These are phyloP conservation scores for Chenopodium formosanum DNA, from an alignment of 148 eudicot genomes.

Conservation along the genomic window DNA sequence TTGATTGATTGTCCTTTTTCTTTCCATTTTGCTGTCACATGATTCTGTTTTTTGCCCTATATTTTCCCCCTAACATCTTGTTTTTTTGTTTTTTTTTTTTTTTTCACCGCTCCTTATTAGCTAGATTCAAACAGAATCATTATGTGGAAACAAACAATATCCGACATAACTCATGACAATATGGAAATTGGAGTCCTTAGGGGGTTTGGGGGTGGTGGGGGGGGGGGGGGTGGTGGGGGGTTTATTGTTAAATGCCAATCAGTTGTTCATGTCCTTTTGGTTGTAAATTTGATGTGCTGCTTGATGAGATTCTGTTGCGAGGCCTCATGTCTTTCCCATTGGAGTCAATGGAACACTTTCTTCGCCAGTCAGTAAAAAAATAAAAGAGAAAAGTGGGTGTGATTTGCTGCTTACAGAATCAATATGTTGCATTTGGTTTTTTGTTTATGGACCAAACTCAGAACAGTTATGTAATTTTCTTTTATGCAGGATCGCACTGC, in stretches of 20 bases:
- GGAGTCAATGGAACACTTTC: constrained; percentile 5
- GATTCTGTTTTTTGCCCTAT: background rate
- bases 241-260: background rate
- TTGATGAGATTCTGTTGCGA: background rate
- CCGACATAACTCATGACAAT: no score
- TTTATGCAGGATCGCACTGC: constrained; percentile 83
- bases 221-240: background rate
- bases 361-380: background rate
- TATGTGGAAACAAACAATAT: no score
- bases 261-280: background rate
- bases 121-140: background rate
- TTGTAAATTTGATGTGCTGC: background rate
- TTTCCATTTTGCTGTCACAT: background rate
- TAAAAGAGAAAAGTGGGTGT: background rate
- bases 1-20: background rate
- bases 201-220: no score
- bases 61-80: no score
- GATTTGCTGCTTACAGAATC: background rate
- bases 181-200: no score
- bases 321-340: background rate
- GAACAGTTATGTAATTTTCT: background rate
- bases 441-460: background rate
- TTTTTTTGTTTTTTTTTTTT: no score
- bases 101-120: no score
- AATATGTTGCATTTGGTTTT: constrained; percentile 1